Conservation (phyloP, 805 yeast species). For the Lipomyces orientalis region DNA sequence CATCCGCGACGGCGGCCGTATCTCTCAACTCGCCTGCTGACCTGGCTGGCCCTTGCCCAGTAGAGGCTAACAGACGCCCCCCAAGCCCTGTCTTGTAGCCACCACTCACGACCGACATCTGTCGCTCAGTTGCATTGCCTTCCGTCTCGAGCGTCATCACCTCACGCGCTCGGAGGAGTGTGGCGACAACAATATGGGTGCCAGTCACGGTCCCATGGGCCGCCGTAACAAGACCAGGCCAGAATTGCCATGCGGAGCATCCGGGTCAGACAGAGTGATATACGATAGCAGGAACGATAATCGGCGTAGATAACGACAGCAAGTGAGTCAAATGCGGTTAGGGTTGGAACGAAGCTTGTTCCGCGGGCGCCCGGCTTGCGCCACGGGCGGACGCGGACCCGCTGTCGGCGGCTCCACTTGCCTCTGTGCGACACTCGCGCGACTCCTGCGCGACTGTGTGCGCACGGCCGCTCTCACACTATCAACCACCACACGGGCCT, state of each 20-base stretch:
- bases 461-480: background rate
- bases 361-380: background rate
- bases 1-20: background rate
- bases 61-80: too few species aligned
- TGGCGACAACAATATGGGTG: too few species aligned
- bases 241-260: background rate
- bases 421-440: background rate
- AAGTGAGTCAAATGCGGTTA: background rate
- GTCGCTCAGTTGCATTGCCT: too few species aligned
- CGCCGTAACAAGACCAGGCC: background rate
- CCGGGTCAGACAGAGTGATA: background rate
- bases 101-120: too few species aligned
- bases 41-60: constrained; percentile 2
- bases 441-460: background rate
- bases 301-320: background rate
- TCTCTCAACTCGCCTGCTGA: background rate
- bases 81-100: too few species aligned
- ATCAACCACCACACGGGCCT: background rate
- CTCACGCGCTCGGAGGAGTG: too few species aligned
- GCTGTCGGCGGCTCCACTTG: background rate
- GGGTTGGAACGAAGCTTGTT: background rate
- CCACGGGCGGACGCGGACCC: background rate
- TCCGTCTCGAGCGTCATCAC: too few species aligned
- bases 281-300: background rate
- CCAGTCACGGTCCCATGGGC: background rate